Evolutionary conservation across 192 early-diverging fungal genomes (phyloP), one percentile per base, ranked within the genome.

Genomic region (Dissophora globulifera): DNA sequence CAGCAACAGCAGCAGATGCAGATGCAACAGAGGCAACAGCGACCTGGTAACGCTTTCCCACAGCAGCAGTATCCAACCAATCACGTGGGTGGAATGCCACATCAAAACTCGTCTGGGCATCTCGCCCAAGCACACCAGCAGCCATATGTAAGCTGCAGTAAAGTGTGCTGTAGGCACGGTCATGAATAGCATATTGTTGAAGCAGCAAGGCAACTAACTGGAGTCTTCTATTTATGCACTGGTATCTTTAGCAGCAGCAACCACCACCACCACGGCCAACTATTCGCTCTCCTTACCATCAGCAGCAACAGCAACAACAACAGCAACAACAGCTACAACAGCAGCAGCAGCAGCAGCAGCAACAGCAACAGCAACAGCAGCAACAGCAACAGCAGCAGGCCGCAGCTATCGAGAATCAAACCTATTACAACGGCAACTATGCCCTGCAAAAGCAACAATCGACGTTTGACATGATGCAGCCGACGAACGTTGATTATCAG

Each of bases 381-480:
- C 40, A 38, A 19, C 25, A 50, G 11, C 65, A 47, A 1, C 45
- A 50, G 47, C 42, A 47, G 42, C 49, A 40, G 42, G 51, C 54
- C 13, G 6, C 35, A 38, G 38, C 30, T 16, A 53, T 50, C 22
- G 59, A 58, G 0, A 50, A 51, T 22, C 62, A 54, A 2, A 49
- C 30, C 16, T 75, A 65, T 45, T 75, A 75, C 40, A 75, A 75
- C 20, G 32, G 40, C 29, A 45, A 31, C 30, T 75, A 75, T 29
- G 56, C 56, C 7, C 22, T n/a, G 2, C 62, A 72, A 23, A 55
- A 38, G 22, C 66, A 59, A 48, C 60, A 66, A 15, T 47, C 45
- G 13, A 53, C 62, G 10, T 75, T 57, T 43, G 61, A 74, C 4
- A 41, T 59, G 54, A 23, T 40, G 2, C 49, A 22, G n/a, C 11